These are phyloP conservation scores for Suhomyces pyralidae DNA, from an alignment of 805 yeast species.

Conservation along the genomic window DNA sequence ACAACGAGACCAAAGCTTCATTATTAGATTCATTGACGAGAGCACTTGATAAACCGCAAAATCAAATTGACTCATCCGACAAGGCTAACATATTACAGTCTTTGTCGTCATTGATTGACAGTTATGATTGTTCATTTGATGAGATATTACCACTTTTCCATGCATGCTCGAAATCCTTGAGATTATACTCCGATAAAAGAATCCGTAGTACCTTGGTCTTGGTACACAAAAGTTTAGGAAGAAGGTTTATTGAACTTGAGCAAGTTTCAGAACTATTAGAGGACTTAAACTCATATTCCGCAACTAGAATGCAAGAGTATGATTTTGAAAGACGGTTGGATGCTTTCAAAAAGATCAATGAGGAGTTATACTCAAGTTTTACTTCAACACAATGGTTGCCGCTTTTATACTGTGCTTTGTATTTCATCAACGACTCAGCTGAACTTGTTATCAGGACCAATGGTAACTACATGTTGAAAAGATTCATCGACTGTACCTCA, in stretches of 20 bases:
- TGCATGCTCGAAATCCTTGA: conserved; percentile 56
- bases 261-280: conserved; percentile 50
- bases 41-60: conserved; percentile 57
- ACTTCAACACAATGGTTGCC: conserved; percentile 74
- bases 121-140: conserved; percentile 50
- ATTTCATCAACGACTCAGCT: conserved; percentile 68
- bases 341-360: conserved; percentile 66
- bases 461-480: conserved; percentile 59
- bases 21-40: conserved; percentile 56
- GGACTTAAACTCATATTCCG: conserved; percentile 69
- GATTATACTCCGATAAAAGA: conserved; percentile 54
- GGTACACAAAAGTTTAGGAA: conserved; percentile 59
- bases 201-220: conserved; percentile 60
- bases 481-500: conserved; percentile 61
- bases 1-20: conserved; percentile 48
- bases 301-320: conserved; percentile 61
- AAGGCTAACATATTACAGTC: conserved; percentile 57
- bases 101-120: conserved; percentile 51
- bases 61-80: conserved; percentile 49
- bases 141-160: conserved; percentile 50
- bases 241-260: conserved; percentile 38
- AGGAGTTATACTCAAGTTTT: conserved; percentile 43
- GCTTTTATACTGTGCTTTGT: conserved; percentile 63
- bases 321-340: conserved; percentile 74
- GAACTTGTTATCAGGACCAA: conserved; percentile 80